Base-by-base conservation (phyloP, 164 flowering plant species). In the Berberis thunbergii region DNA sequence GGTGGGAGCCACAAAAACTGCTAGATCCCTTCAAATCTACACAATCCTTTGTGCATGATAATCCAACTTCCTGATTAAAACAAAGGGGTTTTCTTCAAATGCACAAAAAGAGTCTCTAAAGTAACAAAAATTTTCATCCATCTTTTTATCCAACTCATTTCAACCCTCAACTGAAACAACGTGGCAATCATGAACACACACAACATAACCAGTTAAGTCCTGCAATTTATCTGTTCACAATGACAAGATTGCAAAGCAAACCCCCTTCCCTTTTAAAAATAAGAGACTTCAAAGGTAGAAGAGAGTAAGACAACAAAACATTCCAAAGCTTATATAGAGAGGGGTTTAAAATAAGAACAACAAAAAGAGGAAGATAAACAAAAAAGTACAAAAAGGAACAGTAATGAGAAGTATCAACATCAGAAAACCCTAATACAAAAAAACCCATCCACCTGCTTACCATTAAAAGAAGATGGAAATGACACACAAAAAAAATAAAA, bases 351-450 rank as follows among this genome's bases (percentile, higher is more conserved):
- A 12, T 4, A 6, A 42, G n/a, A 49, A 49, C 4, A 40, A 6
- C 7, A 49, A 49, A 41, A 41, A n/a, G 54, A 9, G 12, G 12
- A 50, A 50, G 54, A 50, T 52, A 52, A 26, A 52, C 7, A 55
- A 26, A 55, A 55, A 55, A 55, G 58, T 26, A 55, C 13, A 26
- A 55, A 55, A 55, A 55, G 58, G 6, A 55, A 26, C 10, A 38
- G 56, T 41, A 2, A 58, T 50, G 54, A 66, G 40, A 59, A 41
- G 48, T 49, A 49, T 65, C 49, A 56, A 46, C 54, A 67, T 59
- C 49, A 59, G 8, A 41, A 55, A 46, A 65, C n/a, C 43, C 67
- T 60, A 54, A 38, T 46, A 50, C 41, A 41, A 52, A 57, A 57
- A 41, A 7, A 9, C 59, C 59, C 66, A 64, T 54, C 26, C 54